Conservation (phyloP, 371 early-diverging fungal genomes). For the Mortierella sp. region DNA sequence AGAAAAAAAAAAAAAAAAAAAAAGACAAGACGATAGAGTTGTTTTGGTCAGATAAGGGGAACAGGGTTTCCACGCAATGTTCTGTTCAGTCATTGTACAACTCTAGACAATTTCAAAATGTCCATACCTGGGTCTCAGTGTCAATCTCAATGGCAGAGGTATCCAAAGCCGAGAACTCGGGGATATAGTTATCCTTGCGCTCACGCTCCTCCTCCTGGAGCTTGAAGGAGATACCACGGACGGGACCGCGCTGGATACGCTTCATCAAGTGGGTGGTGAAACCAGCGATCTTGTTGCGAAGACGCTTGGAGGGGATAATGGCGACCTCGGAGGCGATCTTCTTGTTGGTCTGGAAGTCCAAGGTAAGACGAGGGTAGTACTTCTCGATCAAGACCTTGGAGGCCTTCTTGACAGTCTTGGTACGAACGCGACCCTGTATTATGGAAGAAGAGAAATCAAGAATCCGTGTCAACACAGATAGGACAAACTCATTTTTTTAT, state of each 20-base stretch:
- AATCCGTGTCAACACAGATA: too few species aligned
- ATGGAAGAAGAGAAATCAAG: not conserved
- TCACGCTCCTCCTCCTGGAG: slow-evolving; percentile 99
- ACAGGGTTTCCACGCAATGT: too few species aligned
- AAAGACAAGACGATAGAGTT: too few species aligned
- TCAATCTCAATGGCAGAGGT: slow-evolving; percentile 93
- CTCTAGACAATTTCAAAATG: not conserved
- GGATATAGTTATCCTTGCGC: slow-evolving; percentile 99
- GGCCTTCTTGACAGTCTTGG: slow-evolving; percentile 99
- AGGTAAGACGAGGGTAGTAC: slow-evolving; percentile 98
- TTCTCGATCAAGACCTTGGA: slow-evolving; percentile 99
- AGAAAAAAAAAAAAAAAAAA: not conserved
- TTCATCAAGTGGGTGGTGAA: slow-evolving; percentile 99
- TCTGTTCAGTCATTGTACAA: too few species aligned
- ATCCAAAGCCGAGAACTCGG: slow-evolving; percentile 97
- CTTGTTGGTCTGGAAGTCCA: slow-evolving; percentile 99
- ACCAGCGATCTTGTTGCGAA: slow-evolving; percentile 99
- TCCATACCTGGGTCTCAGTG: slow-evolving; percentile 77
- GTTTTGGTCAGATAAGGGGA: not conserved
- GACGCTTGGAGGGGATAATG: slow-evolving; percentile 97
- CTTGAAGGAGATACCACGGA: slow-evolving; percentile 99
- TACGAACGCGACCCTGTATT: slow-evolving; percentile 58
- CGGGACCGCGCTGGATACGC: slow-evolving; percentile 98
- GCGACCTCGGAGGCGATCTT: slow-evolving; percentile 96
- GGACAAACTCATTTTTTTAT: not conserved